A percentile compares a stretch with the other conserved stretches of the same genome.
phyloP scores from a whole-genome alignment of 75 land plant genomes.

The Selaginella tamariscina region DNA sequence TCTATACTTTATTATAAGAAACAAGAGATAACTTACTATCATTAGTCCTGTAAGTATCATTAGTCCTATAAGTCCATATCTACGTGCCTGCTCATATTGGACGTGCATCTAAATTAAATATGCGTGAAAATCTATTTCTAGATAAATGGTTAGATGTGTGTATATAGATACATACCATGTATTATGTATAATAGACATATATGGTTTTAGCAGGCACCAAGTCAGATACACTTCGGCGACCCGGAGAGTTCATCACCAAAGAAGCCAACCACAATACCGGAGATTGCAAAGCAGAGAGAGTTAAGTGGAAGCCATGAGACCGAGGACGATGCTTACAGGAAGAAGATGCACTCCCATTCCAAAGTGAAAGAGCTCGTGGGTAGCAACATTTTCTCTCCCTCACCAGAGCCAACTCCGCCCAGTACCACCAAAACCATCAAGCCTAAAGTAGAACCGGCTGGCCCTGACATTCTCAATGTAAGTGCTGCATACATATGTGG shows the following conservation, averaged over 20 bases:
- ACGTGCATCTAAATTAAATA: no score
- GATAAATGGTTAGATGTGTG: no score
- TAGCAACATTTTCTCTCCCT: constrained; percentile 74
- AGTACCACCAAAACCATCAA: constrained; percentile 18
- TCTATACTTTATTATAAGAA: no score
- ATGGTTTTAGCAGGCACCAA: constrained; percentile 44
- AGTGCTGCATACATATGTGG: no score
- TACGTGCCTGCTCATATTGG: no score
- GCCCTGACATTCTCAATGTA: no score
- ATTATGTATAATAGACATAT: no score
- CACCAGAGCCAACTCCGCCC: constrained; percentile 35
- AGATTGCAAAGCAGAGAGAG: constrained; percentile 89
- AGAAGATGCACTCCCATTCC: constrained; percentile 43
- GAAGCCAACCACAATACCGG: constrained; percentile 64
- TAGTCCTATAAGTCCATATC: no score
- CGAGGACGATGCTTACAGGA: constrained; percentile 27
- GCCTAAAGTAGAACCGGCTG: constrained; percentile 19
- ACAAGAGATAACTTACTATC: no score
- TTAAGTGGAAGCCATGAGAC: constrained; percentile 60
- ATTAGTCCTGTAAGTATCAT: no score
- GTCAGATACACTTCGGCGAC: constrained; percentile 63
- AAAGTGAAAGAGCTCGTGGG: constrained; percentile 77
- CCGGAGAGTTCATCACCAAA: constrained; percentile 61
- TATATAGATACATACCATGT: no score
- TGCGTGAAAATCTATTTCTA: no score